Conservation (phyloP, 441 rosid species). For the Lepidium campestre region DNA sequence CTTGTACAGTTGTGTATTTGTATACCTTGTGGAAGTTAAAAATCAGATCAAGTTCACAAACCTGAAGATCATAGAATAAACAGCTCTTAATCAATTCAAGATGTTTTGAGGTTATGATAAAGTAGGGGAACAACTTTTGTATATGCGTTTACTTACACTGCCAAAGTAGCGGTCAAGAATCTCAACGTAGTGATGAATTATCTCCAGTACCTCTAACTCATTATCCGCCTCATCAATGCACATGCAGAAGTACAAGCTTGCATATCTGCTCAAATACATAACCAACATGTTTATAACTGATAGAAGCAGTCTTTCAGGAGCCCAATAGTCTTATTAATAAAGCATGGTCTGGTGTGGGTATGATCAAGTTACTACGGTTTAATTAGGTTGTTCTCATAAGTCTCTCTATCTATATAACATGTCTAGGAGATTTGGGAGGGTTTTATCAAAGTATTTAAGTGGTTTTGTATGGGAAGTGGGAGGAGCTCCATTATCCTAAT, state of each 20-base stretch:
- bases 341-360: too few species aligned
- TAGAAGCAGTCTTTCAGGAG: too few species aligned
- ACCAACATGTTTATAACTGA: neutral
- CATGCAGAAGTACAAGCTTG: slow-evolving; percentile 98
- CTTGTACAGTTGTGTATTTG: neutral
- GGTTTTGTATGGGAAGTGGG: too few species aligned
- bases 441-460: too few species aligned
- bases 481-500: too few species aligned
- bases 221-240: slow-evolving; percentile 92
- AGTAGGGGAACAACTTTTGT: neutral
- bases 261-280: slow-evolving; percentile 53
- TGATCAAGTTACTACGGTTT: too few species aligned
- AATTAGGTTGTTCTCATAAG: too few species aligned
- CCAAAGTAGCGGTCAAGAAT: slow-evolving; percentile 96
- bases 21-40: slow-evolving; percentile 32
- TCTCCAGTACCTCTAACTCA: slow-evolving; percentile 83
- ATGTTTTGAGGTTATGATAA: neutral
- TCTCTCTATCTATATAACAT: too few species aligned
- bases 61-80: slow-evolving; percentile 18
- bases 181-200: slow-evolving; percentile 93
- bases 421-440: too few species aligned
- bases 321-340: too few species aligned
- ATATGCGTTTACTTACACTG: slow-evolving; percentile 57
- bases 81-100: neutral
- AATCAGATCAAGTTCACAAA: slow-evolving; percentile 34